Evolutionary conservation across 1,284 basidiomycete genomes (phyloP).

Genomic region (Ganoderma resinaceum): DNA sequence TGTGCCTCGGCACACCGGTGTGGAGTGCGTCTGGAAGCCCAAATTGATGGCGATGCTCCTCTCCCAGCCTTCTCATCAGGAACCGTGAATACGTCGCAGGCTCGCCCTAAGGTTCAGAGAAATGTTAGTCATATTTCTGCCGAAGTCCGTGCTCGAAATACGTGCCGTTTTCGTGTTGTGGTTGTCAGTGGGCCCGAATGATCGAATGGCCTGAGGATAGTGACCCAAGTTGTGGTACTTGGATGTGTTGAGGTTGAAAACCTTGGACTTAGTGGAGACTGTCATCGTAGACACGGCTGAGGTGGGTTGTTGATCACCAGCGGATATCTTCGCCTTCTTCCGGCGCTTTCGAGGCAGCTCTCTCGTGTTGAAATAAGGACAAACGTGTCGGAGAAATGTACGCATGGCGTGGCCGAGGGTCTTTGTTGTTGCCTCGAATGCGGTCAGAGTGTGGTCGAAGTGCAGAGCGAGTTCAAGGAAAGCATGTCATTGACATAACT

Average conservation of each 20-base stretch:
- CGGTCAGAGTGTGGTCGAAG: slow-evolving; percentile 31
- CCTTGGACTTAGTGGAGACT: background rate
- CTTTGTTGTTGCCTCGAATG: slow-evolving; percentile 27
- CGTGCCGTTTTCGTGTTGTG: slow-evolving; percentile 22
- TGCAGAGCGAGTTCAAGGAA: slow-evolving; percentile 43
- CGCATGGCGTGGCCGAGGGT: slow-evolving; percentile 32
- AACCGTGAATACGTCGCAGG: no score
- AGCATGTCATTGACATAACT: slow-evolving; percentile 38
- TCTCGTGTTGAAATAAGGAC: slow-evolving; percentile 27
- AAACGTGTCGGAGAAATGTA: slow-evolving; percentile 30
- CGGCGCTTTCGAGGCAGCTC: slow-evolving; percentile 34
- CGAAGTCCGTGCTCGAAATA: no score
- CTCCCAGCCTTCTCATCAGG: no score
- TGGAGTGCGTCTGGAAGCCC: no score
- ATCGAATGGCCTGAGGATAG: slow-evolving; percentile 38
- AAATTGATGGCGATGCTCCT: no score
- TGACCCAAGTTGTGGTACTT: slow-evolving; percentile 43
- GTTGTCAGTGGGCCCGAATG: slow-evolving; percentile 43
- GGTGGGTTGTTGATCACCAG: no score
- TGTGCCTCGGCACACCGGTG: no score
- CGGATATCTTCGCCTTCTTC: background rate
- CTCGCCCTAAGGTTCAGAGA: no score
- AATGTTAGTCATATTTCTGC: no score
- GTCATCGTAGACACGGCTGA: background rate
- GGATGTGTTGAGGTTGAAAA: slow-evolving; percentile 36